Base-by-base conservation (phyloP, 495 filamentous ascomycete genomes). In the Neurospora sublineolata region DNA sequence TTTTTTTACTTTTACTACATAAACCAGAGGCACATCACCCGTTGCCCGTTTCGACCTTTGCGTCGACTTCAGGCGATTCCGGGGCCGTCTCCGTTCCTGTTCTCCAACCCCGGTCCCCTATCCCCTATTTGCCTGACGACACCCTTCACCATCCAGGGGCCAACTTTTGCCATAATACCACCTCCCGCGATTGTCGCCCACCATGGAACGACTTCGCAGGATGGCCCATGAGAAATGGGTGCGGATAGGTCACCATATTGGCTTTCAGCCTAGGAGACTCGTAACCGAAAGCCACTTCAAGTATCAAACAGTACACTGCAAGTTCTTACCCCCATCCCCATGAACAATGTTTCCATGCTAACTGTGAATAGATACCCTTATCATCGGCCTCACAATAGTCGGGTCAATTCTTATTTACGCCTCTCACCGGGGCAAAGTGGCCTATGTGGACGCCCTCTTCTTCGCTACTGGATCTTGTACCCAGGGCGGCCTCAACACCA, bases 401-500 rank as follows among this genome's bases (percentile, higher is more conserved):
- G 89, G 89, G 6, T 97, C 94, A 3, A 78, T 97, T 72, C 83
- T 97, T 11, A 76, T 98, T 18, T 97, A 86, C 72, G 84, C 86
- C n/a, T 71, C 79, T 20, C 81, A 80, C 72, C 46, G 78, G 16
- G 85, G 84, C 18, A 76, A 86, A 8, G 77, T 99, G 46, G 72
- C 80, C 8, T 99, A 96, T 76, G 92, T 94, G 72, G 94, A 99
- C 85, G 92, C 94, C 16, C 86, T 99, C 20, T 93, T 97, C 83
- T 91, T 97, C 72, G 85, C 90, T 14, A 86, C 85, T 72, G 94
- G 96, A 16, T 85, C 90, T 41, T 88, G 91, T 70, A 97, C 94
- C 1, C 95, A 99, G 79, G 94, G 92, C 68, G 95, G 95, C 0
- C 82, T 99, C 72, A 99, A 99, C 80, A 90, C 93, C 75, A 81